These are phyloP conservation scores for Brettanomyces anomalus DNA, from an alignment of 805 yeast genomes.

Conservation along the genomic window DNA sequence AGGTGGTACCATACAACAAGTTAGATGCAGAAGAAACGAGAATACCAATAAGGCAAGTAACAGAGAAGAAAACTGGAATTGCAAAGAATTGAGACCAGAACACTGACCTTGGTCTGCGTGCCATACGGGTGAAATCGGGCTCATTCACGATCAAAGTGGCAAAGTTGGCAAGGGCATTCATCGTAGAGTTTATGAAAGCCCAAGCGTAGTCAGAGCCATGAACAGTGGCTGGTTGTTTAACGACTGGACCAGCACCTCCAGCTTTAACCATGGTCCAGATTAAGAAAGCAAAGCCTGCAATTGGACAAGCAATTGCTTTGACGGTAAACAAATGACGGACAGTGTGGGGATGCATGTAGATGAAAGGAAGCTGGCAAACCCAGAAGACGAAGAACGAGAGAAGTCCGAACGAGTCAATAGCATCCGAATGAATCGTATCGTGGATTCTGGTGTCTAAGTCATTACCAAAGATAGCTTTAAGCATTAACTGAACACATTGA, in stretches of 20 bases:
- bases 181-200: constrained; percentile 71
- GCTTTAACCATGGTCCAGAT: constrained; percentile 81
- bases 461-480: constrained; percentile 65
- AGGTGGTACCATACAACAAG: constrained; percentile 53
- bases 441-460: constrained; percentile 54
- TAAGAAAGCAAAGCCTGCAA: constrained; percentile 76
- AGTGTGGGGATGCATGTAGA: constrained; percentile 75
- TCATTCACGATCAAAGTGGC: constrained; percentile 85
- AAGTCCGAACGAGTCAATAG: constrained; percentile 61
- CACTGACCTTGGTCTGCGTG: constrained; percentile 45
- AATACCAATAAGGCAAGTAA: constrained; percentile 80
- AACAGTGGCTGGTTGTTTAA: constrained; percentile 44
- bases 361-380: constrained; percentile 68
- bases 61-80: constrained; percentile 68
- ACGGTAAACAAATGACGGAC: constrained; percentile 78
- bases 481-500: constrained; percentile 70
- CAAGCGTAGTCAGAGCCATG: constrained; percentile 61
- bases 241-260: constrained; percentile 67
- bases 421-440: constrained; percentile 39
- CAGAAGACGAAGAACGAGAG: constrained; percentile 76
- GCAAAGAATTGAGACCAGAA: constrained; percentile 50
- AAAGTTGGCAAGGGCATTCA: constrained; percentile 79
- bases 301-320: constrained; percentile 70
- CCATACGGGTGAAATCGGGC: constrained; percentile 84
- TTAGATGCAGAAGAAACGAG: constrained; percentile 75